Evolutionary conservation across 202 grass and related monocot genomes (phyloP), one percentile per base, ranked within the genome.

Genomic region (Saccharum hybrid): DNA sequence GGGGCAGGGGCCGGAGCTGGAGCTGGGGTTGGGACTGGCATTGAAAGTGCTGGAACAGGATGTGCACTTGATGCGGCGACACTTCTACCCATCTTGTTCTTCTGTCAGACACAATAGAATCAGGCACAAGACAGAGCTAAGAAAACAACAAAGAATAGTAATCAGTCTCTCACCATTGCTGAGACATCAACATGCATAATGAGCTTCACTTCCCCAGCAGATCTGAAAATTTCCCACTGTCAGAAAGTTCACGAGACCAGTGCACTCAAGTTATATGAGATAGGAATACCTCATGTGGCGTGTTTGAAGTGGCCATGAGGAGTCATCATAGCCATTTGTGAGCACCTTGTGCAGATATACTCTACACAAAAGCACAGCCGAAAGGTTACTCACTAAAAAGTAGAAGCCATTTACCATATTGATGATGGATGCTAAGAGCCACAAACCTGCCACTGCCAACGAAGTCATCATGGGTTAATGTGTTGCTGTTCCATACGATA

Each of bases 291-390:
- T 93, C 66, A 75, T 85, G 78, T 81, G 63, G 69, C 85, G 89
- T 65, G 92, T 93, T 65, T 97, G 90, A 10, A 97, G 86, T 14
- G 90, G 65, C 95, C 95, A 97, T 37, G 87, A 86, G 48, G 82
- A 68, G 3, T 97, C 95, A 60, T 97, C 95, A 9, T 91, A 93
- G 22, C 92, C 95, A 28, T 84, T 83, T 48, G 90, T 57, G 9
- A 97, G 90, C 46, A 94, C 95, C 82, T 78, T 97, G 8, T 97
- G 52, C 40, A 97, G 85, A 36, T 91, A 93, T 38, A 97, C 87
- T 75, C 95, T 97, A 66, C 79, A 84, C 46, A n/a, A 71, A 14
- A 66, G 10, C 9, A 75, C 72, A 61, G 10, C 14, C 3, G 19
- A 68, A 67, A 34, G 76, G 68, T 79, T 76, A 81, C 63, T 26